Evolutionary conservation across 1,284 basidiomycete genomes (phyloP).

Genomic region (Naganishia sp.): DNA sequence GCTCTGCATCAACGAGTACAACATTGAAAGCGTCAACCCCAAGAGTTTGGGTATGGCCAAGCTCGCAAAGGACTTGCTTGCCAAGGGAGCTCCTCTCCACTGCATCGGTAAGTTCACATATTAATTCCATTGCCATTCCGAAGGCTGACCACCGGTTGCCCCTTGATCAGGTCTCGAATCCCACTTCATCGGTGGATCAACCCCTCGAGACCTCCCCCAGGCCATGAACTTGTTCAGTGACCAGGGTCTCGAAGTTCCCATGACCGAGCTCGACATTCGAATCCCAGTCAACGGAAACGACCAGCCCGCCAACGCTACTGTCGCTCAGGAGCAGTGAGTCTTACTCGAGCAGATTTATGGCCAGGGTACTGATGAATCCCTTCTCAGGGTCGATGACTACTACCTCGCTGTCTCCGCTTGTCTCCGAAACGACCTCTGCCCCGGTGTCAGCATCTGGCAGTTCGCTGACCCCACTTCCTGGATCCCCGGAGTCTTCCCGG

Average conservation of each 20-base stretch:
- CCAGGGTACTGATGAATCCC: neutral
- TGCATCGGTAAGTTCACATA: slow-evolving; percentile 36
- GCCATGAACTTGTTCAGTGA: slow-evolving; percentile 44
- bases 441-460: slow-evolving; percentile 45
- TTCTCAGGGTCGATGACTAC: slow-evolving; percentile 40
- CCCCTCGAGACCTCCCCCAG: slow-evolving; percentile 37
- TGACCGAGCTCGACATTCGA: slow-evolving; percentile 47
- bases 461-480: slow-evolving; percentile 41
- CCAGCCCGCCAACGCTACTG: slow-evolving; percentile 30
- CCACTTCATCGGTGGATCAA: slow-evolving; percentile 43
- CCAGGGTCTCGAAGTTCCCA: slow-evolving; percentile 44
- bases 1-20: slow-evolving; percentile 47
- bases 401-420: slow-evolving; percentile 39
- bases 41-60: slow-evolving; percentile 39
- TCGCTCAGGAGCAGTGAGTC: slow-evolving; percentile 13
- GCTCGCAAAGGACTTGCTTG: slow-evolving; percentile 38
- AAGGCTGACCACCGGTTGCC: neutral
- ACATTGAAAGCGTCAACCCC: slow-evolving; percentile 44
- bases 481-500: slow-evolving; percentile 43
- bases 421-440: slow-evolving; percentile 40
- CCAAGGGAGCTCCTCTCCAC: slow-evolving; percentile 38
- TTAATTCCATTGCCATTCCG: no score
- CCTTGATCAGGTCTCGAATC: slow-evolving; percentile 38
- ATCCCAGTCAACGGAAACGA: slow-evolving; percentile 39
- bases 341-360: neutral